Evolutionary conservation across 495 filamentous ascomycete species (phyloP).

Genomic region (Cudoniella acicularis): DNA sequence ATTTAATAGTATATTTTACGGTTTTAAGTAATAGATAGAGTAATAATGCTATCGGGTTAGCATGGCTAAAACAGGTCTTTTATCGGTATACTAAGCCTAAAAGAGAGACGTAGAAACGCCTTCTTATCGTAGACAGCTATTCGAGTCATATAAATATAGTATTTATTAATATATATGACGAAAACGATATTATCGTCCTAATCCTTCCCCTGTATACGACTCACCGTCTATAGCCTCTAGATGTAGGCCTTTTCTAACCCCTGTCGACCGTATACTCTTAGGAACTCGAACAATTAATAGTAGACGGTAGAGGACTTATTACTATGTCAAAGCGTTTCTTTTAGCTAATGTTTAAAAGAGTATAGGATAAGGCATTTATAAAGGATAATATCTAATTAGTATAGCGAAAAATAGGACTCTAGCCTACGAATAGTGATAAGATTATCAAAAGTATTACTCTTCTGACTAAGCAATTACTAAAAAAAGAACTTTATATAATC

Average conservation of each 20-base stretch:
- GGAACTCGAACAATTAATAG: neutral
- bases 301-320: neutral
- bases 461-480: too few relatives aligned
- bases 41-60: neutral
- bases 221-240: slow-evolving; percentile 10
- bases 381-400: neutral
- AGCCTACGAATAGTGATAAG: too few relatives aligned
- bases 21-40: neutral
- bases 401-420: too few relatives aligned
- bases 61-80: slow-evolving; percentile 3
- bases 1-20: neutral
- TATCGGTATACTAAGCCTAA: neutral
- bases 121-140: slow-evolving; percentile 14
- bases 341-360: neutral
- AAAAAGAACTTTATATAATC: too few relatives aligned
- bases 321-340: slow-evolving; percentile 1
- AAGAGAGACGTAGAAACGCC: neutral
- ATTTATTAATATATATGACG: slow-evolving; percentile 5
- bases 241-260: slow-evolving; percentile 12
- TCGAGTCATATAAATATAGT: too few relatives aligned
- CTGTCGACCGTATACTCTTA: slow-evolving; percentile 3
- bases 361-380: slow-evolving; percentile 1
- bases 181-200: slow-evolving; percentile 11
- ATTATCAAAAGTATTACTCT: too few relatives aligned
- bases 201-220: slow-evolving; percentile 13